Evolutionary conservation across 2,329 filamentous ascomycete genomes (phyloP).

Genomic region (Fusarium oxysporum): DNA sequence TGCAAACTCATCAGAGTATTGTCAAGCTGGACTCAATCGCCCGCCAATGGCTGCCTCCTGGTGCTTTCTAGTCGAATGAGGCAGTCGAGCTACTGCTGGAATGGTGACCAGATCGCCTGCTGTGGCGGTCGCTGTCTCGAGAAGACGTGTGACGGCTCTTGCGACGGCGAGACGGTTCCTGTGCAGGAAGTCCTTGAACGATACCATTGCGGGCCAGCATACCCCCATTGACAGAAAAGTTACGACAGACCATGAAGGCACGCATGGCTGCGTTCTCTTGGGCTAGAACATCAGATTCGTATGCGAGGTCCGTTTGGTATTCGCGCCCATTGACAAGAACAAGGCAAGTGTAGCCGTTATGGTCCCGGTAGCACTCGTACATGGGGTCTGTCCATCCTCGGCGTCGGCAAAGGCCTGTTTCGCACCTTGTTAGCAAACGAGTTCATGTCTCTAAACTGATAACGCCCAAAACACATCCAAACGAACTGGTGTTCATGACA

Average conservation of each 20-base stretch:
- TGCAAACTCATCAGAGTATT: slow-evolving; percentile 28
- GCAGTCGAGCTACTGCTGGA: slow-evolving; percentile 73
- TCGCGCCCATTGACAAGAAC: slow-evolving; percentile 96
- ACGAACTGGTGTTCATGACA: background rate
- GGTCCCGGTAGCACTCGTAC: slow-evolving; percentile 84
- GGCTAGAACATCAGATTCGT: slow-evolving; percentile 83
- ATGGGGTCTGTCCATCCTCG: slow-evolving; percentile 92
- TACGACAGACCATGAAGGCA: slow-evolving; percentile 96
- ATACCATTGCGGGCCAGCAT: slow-evolving; percentile 81
- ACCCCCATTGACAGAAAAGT: slow-evolving; percentile 96
- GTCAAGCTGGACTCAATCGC: slow-evolving; percentile 12
- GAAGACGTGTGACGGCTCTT: slow-evolving; percentile 65
- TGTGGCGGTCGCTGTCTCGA: slow-evolving; percentile 58
- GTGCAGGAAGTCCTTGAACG: slow-evolving; percentile 72
- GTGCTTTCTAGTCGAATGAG: slow-evolving; percentile 63
- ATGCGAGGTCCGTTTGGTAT: slow-evolving; percentile 90
- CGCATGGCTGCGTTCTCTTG: slow-evolving; percentile 95
- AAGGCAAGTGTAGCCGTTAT: slow-evolving; percentile 85
- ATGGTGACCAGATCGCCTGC: slow-evolving; percentile 66
- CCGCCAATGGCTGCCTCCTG: background rate
- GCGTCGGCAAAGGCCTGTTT: slow-evolving; percentile 88
- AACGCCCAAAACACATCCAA: background rate
- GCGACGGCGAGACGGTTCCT: slow-evolving; percentile 61
- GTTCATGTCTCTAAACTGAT: background rate
- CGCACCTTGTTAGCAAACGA: slow-evolving; percentile 50